phyloP scores from a whole-genome alignment of 306 rosid species.

The Pueraria montana region DNA sequence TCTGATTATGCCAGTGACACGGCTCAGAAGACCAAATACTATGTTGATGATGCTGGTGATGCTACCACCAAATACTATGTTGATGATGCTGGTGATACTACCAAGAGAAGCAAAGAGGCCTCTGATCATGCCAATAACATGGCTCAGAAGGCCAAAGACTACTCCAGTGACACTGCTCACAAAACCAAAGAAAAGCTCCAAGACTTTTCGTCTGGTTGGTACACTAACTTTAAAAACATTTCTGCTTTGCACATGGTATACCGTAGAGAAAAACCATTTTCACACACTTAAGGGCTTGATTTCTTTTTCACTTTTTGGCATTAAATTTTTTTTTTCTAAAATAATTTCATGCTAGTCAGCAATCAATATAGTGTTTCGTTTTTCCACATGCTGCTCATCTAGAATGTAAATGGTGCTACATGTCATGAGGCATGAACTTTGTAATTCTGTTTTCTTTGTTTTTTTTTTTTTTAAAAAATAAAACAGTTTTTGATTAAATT shows the following conservation, averaged over 20 bases:
- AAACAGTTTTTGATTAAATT: no score
- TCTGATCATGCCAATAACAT: not conserved
- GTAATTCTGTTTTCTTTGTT: no score
- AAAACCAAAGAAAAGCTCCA: slow-evolving; percentile 50
- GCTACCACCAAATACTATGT: no score
- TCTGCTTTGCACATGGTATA: not conserved
- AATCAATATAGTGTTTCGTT: no score
- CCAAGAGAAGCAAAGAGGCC: slow-evolving; percentile 10
- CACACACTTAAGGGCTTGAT: not conserved
- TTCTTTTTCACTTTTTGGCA: not conserved
- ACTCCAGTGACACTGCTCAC: slow-evolving; percentile 41
- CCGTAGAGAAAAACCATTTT: not conserved
- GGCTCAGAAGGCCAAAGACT: slow-evolving; percentile 19
- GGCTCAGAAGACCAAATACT: slow-evolving; percentile 9
- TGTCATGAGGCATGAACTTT: no score
- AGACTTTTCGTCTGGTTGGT: slow-evolving; percentile 66
- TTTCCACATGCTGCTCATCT: no score
- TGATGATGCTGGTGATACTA: not conserved
- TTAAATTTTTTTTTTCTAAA: not conserved
- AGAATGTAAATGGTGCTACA: no score
- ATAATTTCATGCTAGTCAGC: not conserved
- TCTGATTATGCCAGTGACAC: slow-evolving; percentile 21
- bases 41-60: no score
- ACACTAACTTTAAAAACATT: not conserved
- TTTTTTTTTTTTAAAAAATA: no score